A percentile compares a stretch with the other conserved stretches of the same genome.
Evolutionary conservation across 257 asterid genomes (phyloP).

Genomic region (Ilex aquifolium): DNA sequence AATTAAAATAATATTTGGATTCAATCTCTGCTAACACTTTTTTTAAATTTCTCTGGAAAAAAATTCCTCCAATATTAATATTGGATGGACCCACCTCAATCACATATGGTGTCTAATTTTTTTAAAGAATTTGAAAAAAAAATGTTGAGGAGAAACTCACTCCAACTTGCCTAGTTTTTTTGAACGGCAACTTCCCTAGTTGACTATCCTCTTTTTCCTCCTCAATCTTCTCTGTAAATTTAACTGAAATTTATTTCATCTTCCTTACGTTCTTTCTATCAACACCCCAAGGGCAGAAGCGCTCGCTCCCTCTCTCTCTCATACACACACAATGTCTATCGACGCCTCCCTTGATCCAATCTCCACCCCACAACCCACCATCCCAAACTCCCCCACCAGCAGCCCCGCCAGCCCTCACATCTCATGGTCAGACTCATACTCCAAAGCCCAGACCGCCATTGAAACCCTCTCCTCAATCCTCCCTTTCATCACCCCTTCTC

Average conservation of each 20-base stretch:
- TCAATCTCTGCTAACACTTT: too few relatives aligned
- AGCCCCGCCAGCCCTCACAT: conserved; percentile 34
- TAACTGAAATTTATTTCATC: neutral
- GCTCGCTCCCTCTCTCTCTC: conserved; percentile 1
- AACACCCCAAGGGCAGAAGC: neutral
- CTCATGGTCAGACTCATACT: conserved; percentile 69
- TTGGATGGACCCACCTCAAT: too few relatives aligned
- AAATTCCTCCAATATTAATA: too few relatives aligned
- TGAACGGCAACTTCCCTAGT: too few relatives aligned
- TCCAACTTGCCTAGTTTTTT: too few relatives aligned
- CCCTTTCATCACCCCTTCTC: conserved; percentile 39
- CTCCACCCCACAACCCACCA: conserved; percentile 16
- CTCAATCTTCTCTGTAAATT: conserved; percentile 17
- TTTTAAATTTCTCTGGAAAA: too few relatives aligned
- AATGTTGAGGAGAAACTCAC: too few relatives aligned
- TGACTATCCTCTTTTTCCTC: conserved; percentile 33
- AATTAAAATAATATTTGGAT: too few relatives aligned
- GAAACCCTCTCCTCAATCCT: conserved; percentile 58
- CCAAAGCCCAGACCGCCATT: conserved; percentile 54
- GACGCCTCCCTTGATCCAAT: conserved; percentile 12
- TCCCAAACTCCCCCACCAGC: conserved; percentile 1
- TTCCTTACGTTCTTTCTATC: neutral
- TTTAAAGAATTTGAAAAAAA: too few relatives aligned
- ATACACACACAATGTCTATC: conserved; percentile 5
- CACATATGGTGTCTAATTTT: too few relatives aligned